Conservation (phyloP, 192 early-diverging fungal genomes). For the Coemansia sp. region DNA sequence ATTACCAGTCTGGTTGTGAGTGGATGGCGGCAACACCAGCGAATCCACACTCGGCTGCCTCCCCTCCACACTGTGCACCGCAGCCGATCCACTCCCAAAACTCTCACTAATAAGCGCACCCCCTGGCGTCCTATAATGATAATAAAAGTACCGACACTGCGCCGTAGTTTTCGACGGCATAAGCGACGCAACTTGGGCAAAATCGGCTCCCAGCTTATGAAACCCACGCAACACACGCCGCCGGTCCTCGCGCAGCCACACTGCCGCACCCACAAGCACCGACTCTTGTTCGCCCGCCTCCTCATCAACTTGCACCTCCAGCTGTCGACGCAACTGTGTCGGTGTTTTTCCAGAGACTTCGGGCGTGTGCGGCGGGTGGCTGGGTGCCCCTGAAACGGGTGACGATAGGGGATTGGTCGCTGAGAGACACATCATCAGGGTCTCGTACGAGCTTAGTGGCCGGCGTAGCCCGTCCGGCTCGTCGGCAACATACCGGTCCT, state of each 20-base stretch:
- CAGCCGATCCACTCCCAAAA: constrained; percentile 8
- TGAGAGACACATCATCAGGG: constrained; percentile 22
- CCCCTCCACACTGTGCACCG: not conserved
- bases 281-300: constrained; percentile 24
- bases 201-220: constrained; percentile 67
- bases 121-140: constrained; percentile 64
- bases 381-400: not conserved
- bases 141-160: constrained; percentile 78
- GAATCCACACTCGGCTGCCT: constrained; percentile 13
- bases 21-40: constrained; percentile 25
- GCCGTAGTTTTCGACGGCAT: constrained; percentile 77
- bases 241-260: constrained; percentile 59
- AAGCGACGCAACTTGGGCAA: constrained; percentile 65
- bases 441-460: constrained; percentile 47
- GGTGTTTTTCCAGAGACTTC: too few relatives aligned
- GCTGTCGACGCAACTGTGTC: constrained; percentile 1
- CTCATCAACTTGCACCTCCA: constrained; percentile 22
- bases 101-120: constrained; percentile 33
- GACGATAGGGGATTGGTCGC: not conserved
- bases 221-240: constrained; percentile 62
- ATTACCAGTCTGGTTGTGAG: too few relatives aligned
- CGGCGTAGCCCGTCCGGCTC: constrained; percentile 14
- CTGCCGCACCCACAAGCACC: constrained; percentile 44
- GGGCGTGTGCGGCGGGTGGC: not conserved
- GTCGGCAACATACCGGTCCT: constrained; percentile 38